Evolutionary conservation across 1,284 basidiomycete genomes (phyloP).

Genomic region (Irpex sp.): DNA sequence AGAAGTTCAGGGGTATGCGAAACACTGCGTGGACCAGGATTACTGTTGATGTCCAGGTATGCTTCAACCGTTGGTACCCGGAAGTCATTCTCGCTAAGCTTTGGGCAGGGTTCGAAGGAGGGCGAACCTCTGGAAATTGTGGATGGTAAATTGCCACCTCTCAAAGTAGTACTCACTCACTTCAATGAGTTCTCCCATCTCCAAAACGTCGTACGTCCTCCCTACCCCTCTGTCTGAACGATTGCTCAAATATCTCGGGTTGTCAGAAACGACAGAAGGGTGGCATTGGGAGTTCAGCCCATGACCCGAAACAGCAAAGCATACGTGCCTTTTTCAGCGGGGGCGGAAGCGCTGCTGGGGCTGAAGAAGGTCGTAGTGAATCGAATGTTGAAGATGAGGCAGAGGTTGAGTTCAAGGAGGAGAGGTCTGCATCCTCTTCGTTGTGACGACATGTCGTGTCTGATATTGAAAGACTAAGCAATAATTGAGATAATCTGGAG

Average conservation of each 20-base stretch:
- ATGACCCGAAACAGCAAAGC: slow-evolving; percentile 74
- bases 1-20: slow-evolving; percentile 48
- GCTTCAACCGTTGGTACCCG: slow-evolving; percentile 5
- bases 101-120: slow-evolving; percentile 1
- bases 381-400: slow-evolving; percentile 31
- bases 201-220: slow-evolving; percentile 47
- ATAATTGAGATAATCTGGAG: neutral
- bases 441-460: neutral
- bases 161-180: slow-evolving; percentile 41
- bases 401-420: slow-evolving; percentile 21
- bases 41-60: slow-evolving; percentile 44
- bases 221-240: neutral
- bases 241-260: neutral
- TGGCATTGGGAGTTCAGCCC: slow-evolving; percentile 69
- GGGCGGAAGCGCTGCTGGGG: slow-evolving; percentile 11
- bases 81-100: neutral
- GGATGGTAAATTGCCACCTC: slow-evolving; percentile 29
- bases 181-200: slow-evolving; percentile 58
- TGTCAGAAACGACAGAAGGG: slow-evolving; percentile 69
- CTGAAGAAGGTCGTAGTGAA: slow-evolving; percentile 27
- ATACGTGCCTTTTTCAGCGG: slow-evolving; percentile 79
- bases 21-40: slow-evolving; percentile 75
- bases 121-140: neutral
- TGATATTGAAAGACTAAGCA: neutral
- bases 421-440: neutral